These are phyloP conservation scores for Cryphonectria radicalis DNA, from an alignment of 2,329 filamentous ascomycete species.

Conservation along the genomic window DNA sequence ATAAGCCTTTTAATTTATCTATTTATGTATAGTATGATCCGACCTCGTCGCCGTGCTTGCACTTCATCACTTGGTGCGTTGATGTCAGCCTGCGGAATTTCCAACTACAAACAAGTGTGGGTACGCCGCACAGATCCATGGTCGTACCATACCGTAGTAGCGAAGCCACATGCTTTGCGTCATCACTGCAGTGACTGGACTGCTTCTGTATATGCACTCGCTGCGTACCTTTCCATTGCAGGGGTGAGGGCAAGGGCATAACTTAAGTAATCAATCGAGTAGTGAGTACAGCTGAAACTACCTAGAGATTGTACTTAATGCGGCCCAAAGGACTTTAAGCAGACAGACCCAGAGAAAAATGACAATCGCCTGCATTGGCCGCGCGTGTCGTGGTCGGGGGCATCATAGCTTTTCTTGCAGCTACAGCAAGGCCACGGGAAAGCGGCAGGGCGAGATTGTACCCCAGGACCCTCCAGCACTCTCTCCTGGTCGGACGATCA, in stretches of 20 bases:
- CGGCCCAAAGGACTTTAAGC: not conserved
- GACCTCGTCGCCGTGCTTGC: not conserved
- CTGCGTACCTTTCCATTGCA: not conserved
- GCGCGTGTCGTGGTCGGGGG: not conserved
- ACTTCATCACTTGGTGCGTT: not conserved
- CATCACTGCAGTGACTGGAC: too few species aligned
- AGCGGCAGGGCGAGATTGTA: not conserved
- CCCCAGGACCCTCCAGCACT: not conserved
- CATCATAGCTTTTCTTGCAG: not conserved
- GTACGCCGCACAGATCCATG: too few species aligned
- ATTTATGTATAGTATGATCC: not conserved
- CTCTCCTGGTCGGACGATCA: not conserved
- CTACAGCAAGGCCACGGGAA: not conserved
- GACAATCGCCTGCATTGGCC: not conserved
- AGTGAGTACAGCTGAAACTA: not conserved
- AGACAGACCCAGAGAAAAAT: not conserved
- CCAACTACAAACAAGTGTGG: not conserved
- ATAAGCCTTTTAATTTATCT: not conserved
- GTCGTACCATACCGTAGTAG: too few species aligned
- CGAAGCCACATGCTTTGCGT: too few species aligned
- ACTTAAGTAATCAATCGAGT: not conserved
- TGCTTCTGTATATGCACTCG: not conserved
- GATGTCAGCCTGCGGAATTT: not conserved
- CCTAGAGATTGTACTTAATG: not conserved
- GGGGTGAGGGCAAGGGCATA: not conserved